Base-by-base conservation (phyloP, 345 rosid species). In the Arabidopsis suecica region DNA sequence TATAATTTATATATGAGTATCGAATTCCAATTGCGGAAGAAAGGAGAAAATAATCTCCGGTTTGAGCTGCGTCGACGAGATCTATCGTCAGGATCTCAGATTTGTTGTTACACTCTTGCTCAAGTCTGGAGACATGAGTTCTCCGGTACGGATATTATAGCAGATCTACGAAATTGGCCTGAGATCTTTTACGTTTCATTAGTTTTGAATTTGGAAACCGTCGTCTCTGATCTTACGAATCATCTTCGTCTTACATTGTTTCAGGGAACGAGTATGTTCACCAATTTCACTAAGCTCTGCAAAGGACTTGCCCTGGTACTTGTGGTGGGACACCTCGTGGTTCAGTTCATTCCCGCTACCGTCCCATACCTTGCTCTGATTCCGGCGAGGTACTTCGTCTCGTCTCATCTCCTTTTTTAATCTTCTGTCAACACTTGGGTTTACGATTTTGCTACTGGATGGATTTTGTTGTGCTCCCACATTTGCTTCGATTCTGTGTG, bases 251-350 rank as follows among this genome's bases (percentile, higher is more conserved):
- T 56, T 16, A 57, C 16, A 28, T 66, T 63, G 68, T 9, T 57
- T 23, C 56, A 93, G 97, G 90, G 94, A 65, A 50, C 80, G 77
- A 79, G 86, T 74, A 73, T 86, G 77, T 87, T 86, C 55, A 80
- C 83, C 34, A 96, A 91, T 73, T 93, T 93, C 77, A 96, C 98
- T 16, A 84, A 83, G 88, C 88, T 93, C 38, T 90, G 99, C 83
- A 93, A 96, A 82, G 98, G 96, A 62, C 72, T 93, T 12, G 89
- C 97, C 3, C 89, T 86, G 58, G 89, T 96, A 38, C 91, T 93
- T 33, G 85, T 88, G 22, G 81, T 81, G 16, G 98, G 93, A 2
- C 95, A 96, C 87, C 53, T 84, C 82, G 79, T 86, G 33, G 95
- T 93, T 83, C 99, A 85, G 81, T 72, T 91, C 82, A 55, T 93